Evolutionary conservation across 768 basidiomycete species (phyloP).

Genomic region (Pleurotus ostreatus): DNA sequence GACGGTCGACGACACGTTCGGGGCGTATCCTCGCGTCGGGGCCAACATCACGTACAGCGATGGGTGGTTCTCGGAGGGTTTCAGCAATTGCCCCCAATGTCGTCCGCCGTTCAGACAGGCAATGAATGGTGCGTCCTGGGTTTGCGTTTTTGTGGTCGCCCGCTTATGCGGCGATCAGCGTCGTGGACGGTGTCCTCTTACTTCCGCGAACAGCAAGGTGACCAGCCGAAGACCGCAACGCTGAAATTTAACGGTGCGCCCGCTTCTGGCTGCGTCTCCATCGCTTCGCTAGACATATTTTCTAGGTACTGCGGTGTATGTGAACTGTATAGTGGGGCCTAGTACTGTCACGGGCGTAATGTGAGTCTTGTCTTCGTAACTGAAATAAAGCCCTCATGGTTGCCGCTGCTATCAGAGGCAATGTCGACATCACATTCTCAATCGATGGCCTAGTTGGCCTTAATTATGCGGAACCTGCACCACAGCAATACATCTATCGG

Average conservation of each 20-base stretch:
- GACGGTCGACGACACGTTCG: conserved; percentile 3
- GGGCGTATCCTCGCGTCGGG: neutral
- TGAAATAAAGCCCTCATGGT: neutral
- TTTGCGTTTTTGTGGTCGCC: too few relatives aligned
- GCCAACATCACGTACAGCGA: conserved; percentile 6
- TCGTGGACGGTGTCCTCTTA: neutral
- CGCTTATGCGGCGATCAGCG: neutral
- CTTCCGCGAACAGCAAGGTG: neutral
- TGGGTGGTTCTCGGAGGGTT: neutral
- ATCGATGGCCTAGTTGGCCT: conserved; percentile 1
- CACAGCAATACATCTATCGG: neutral
- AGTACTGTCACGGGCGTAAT: conserved; percentile 1
- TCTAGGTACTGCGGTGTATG: conserved; percentile 3
- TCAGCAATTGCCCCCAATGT: neutral
- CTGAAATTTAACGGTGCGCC: neutral
- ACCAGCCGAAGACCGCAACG: neutral
- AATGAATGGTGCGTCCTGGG: neutral
- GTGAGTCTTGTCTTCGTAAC: neutral
- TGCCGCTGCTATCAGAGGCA: neutral
- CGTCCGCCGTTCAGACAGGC: neutral
- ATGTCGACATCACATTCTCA: conserved; percentile 4
- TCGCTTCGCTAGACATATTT: neutral
- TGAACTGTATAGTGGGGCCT: conserved; percentile 1
- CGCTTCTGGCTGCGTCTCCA: too few relatives aligned
- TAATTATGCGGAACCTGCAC: neutral